These are phyloP conservation scores for Epichloe glyceriae DNA, from an alignment of 2,329 filamentous ascomycete species.

Conservation along the genomic window DNA sequence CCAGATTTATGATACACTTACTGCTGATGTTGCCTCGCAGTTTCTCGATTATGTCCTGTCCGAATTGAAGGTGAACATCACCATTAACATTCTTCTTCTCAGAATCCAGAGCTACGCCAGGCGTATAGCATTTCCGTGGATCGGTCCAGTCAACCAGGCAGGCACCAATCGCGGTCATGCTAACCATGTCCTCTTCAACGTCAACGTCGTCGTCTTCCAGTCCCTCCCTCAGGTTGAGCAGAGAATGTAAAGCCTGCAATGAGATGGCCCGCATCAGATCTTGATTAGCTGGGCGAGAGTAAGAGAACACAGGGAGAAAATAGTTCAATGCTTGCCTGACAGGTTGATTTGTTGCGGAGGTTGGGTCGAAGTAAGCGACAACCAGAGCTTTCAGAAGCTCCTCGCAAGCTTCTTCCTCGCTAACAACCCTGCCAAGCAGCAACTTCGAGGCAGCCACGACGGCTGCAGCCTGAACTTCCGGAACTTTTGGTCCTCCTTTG, in stretches of 20 bases:
- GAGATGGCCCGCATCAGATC: constrained; percentile 65
- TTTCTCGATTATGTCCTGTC: constrained; percentile 63
- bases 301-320: constrained; percentile 90
- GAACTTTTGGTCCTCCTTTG: constrained; percentile 53
- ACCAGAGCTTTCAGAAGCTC: constrained; percentile 77
- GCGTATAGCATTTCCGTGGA: constrained; percentile 60
- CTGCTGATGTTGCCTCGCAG: constrained; percentile 53
- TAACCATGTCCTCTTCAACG: constrained; percentile 65
- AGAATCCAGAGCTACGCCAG: constrained; percentile 35
- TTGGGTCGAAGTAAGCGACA: constrained; percentile 79
- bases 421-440: constrained; percentile 66
- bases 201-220: constrained; percentile 65
- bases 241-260: constrained; percentile 59
- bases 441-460: constrained; percentile 76
- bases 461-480: constrained; percentile 68
- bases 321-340: constrained; percentile 82
- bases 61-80: constrained; percentile 70
- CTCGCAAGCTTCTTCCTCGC: constrained; percentile 50
- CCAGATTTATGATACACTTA: constrained; percentile 29
- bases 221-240: constrained; percentile 60
- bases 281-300: constrained; percentile 71
- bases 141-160: constrained; percentile 94
- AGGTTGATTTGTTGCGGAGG: constrained; percentile 65
- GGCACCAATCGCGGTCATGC: constrained; percentile 62
- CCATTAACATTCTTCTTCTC: constrained; percentile 55